phyloP scores from a whole-genome alignment of 495 filamentous ascomycete species.

The Delitschia confertaspora region DNA sequence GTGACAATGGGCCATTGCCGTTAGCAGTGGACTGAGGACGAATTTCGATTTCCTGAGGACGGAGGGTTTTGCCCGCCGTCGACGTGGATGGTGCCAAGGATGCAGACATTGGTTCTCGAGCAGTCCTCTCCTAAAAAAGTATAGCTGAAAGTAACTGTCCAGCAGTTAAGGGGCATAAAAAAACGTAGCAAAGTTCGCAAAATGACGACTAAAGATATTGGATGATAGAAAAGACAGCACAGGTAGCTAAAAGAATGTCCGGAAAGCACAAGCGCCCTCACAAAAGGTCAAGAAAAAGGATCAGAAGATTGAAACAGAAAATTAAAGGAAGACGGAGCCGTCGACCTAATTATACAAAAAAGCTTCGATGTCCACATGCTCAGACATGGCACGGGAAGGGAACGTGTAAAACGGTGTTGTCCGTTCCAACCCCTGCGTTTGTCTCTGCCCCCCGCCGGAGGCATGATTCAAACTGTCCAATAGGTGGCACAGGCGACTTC shows the following conservation, averaged over 20 bases:
- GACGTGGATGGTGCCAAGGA: not conserved
- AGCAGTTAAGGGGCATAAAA: constrained; percentile 11
- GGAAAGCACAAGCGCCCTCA: constrained; percentile 5
- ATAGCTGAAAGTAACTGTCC: constrained; percentile 20
- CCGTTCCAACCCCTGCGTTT: constrained; percentile 17
- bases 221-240: not conserved
- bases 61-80: constrained; percentile 11
- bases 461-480: constrained; percentile 1
- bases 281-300: not conserved
- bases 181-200: not conserved
- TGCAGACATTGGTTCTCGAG: no score
- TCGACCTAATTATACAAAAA: no score
- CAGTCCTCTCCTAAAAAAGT: not conserved
- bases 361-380: no score
- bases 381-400: constrained; percentile 7
- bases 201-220: constrained; percentile 7
- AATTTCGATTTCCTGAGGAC: constrained; percentile 16
- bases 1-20: constrained; percentile 9
- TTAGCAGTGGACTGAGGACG: not conserved
- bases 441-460: constrained; percentile 13
- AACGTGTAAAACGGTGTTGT: constrained; percentile 8
- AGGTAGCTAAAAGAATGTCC: constrained; percentile 13
- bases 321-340: not conserved
- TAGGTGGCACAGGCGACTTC: constrained; percentile 1
- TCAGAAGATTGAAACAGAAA: constrained; percentile 1